Conservation (phyloP, 495 filamentous ascomycete species). For the Penicillium antarcticum region DNA sequence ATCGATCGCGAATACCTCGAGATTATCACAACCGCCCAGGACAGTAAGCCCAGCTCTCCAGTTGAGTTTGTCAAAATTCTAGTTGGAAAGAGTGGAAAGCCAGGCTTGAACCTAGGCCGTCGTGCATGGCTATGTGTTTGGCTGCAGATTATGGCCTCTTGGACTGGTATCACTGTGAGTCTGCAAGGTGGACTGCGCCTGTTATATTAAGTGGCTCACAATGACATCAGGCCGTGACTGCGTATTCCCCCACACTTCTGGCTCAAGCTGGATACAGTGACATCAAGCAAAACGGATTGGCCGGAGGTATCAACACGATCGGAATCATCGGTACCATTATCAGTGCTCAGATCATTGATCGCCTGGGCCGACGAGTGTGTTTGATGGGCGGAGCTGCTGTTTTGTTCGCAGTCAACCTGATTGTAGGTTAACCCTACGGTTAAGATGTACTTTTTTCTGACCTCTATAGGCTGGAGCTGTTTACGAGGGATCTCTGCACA, state of each 20-base stretch:
- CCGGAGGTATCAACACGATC: constrained; percentile 52
- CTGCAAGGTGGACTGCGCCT: not conserved
- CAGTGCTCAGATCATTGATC: constrained; percentile 51
- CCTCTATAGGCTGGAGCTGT: constrained; percentile 29
- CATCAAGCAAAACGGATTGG: constrained; percentile 47
- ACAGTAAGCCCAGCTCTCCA: constrained; percentile 33
- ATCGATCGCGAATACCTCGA: constrained; percentile 41
- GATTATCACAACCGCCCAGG: constrained; percentile 30
- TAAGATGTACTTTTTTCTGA: not conserved
- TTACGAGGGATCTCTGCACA: constrained; percentile 35
- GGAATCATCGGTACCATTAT: constrained; percentile 54
- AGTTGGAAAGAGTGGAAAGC: constrained; percentile 27
- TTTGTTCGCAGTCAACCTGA: constrained; percentile 31
- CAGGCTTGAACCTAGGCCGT: constrained; percentile 33
- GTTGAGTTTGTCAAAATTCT: constrained; percentile 37
- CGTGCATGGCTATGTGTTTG: constrained; percentile 49
- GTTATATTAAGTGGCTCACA: not conserved
- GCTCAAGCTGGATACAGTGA: constrained; percentile 41
- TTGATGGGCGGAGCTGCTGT: constrained; percentile 37
- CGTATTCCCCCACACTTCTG: constrained; percentile 40
- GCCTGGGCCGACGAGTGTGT: constrained; percentile 44
- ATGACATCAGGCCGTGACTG: constrained; percentile 34
- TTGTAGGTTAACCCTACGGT: constrained; percentile 18
- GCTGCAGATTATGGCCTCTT: constrained; percentile 54
- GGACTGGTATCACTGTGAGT: constrained; percentile 48